phyloP scores from a whole-genome alignment of 108 stramenopile genomes.

The Cyclotella kingstonii region DNA sequence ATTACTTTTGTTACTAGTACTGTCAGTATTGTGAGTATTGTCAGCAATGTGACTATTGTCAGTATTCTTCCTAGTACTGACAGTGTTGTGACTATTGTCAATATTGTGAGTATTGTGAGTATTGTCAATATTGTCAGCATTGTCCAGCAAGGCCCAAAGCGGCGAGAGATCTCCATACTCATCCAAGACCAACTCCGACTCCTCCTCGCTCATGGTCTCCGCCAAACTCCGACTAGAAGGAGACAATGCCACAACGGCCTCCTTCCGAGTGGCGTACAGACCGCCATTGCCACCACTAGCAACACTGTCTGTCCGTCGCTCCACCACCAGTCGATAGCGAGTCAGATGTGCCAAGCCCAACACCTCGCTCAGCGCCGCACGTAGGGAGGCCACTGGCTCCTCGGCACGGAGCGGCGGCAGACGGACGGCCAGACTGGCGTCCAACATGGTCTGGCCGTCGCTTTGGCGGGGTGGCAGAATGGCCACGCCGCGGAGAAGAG shows the following conservation, averaged over 20 bases:
- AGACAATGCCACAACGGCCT: conserved; percentile 65
- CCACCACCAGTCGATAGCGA: conserved; percentile 70
- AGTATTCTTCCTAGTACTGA: conserved; percentile 11
- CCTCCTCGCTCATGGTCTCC: conserved; percentile 10
- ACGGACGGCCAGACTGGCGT: conserved; percentile 27
- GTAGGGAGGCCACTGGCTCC: conserved; percentile 71
- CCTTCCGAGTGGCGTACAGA: conserved; percentile 55
- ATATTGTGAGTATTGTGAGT: background rate
- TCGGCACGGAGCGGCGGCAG: conserved; percentile 80
- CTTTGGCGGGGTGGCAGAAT: conserved; percentile 75
- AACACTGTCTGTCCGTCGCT: conserved; percentile 5
- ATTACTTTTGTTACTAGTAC: background rate
- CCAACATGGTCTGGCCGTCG: background rate
- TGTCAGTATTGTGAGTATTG: background rate
- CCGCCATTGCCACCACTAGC: conserved; percentile 19
- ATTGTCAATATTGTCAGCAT: conserved; percentile 1
- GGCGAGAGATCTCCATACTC: conserved; percentile 72
- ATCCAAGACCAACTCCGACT: conserved; percentile 49
- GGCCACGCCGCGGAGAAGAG: conserved; percentile 54
- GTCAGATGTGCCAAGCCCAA: conserved; percentile 74
- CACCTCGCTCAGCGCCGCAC: conserved; percentile 68
- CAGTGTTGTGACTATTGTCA: background rate
- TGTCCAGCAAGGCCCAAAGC: conserved; percentile 28
- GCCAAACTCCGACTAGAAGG: conserved; percentile 47
- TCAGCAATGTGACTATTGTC: background rate